Evolutionary conservation across 257 asterid genomes (phyloP).

Genomic region (Eucommia ulmoides): DNA sequence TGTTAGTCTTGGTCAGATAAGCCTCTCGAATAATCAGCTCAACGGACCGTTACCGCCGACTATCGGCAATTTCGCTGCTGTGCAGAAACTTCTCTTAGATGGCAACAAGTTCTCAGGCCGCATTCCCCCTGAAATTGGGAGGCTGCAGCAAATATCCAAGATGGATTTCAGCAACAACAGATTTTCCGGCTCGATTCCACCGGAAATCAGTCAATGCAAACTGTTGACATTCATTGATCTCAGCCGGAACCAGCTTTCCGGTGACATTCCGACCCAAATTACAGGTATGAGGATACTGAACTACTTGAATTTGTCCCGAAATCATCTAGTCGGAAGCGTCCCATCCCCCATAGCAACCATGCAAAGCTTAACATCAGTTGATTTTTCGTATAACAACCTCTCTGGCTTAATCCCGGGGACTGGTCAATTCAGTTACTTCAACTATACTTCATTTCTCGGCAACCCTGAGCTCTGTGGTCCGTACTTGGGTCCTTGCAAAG

Average conservation of each 20-base stretch:
- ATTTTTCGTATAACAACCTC: constrained; percentile 81
- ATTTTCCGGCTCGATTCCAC: constrained; percentile 56
- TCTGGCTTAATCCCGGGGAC: constrained; percentile 89
- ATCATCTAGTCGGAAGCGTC: constrained; percentile 60
- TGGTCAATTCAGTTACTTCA: constrained; percentile 86
- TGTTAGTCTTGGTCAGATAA: constrained; percentile 59
- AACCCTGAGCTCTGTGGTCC: constrained; percentile 91
- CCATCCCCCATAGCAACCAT: constrained; percentile 66
- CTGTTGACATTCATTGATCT: constrained; percentile 74
- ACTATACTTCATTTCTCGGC: constrained; percentile 75
- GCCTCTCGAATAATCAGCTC: constrained; percentile 75
- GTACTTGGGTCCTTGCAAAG: constrained; percentile 76
- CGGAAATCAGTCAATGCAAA: constrained; percentile 72
- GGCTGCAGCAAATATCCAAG: constrained; percentile 84
- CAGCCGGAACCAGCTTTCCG: constrained; percentile 72
- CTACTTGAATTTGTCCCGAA: constrained; percentile 75
- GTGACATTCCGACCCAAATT: constrained; percentile 67
- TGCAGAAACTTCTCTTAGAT: constrained; percentile 85
- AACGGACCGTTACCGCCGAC: constrained; percentile 71
- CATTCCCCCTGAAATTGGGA: constrained; percentile 72
- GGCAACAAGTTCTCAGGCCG: constrained; percentile 76
- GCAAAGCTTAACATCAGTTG: constrained; percentile 93
- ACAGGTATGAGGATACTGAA: constrained; percentile 81
- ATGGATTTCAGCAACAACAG: constrained; percentile 77
- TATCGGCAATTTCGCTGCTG: constrained; percentile 63